phyloP scores from a whole-genome alignment of 78 protist genomes.

The Bodo saltans region DNA sequence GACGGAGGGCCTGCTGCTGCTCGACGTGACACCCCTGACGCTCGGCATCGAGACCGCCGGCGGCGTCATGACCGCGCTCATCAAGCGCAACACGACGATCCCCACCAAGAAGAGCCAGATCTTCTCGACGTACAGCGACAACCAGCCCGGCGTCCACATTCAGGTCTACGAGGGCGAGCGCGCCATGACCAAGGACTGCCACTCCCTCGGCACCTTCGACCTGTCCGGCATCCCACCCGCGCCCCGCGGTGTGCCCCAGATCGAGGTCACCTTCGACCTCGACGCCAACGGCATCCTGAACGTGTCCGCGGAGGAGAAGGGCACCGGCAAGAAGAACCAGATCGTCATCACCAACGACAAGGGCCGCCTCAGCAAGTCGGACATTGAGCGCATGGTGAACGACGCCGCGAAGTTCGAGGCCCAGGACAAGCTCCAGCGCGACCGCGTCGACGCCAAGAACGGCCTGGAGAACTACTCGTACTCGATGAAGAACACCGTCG shows the following conservation, averaged over 20 bases:
- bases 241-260: constrained; percentile 91
- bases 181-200: constrained; percentile 68
- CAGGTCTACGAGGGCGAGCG: constrained; percentile 97
- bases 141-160: constrained; percentile 85
- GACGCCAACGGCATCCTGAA: constrained; percentile 77
- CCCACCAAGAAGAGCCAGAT: constrained; percentile 92
- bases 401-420: constrained; percentile 85
- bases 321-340: constrained; percentile 72
- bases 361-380: constrained; percentile 83
- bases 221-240: constrained; percentile 88
- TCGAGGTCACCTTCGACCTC: constrained; percentile 61
- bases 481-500: constrained; percentile 30
- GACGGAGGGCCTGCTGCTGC: constrained; percentile 60
- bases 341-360: constrained; percentile 93
- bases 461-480: constrained; percentile 22
- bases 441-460: constrained; percentile 66
- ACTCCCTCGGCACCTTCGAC: constrained; percentile 85
- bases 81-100: constrained; percentile 95
- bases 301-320: constrained; percentile 88
- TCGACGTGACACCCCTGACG: constrained; percentile 93
- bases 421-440: constrained; percentile 75
- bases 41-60: constrained; percentile 98
- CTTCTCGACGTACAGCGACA: constrained; percentile 88
- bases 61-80: constrained; percentile 95
- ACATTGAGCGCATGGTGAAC: constrained; percentile 95